phyloP scores from a whole-genome alignment of 2,329 filamentous ascomycete species.

The Aureobasidium sp. region DNA sequence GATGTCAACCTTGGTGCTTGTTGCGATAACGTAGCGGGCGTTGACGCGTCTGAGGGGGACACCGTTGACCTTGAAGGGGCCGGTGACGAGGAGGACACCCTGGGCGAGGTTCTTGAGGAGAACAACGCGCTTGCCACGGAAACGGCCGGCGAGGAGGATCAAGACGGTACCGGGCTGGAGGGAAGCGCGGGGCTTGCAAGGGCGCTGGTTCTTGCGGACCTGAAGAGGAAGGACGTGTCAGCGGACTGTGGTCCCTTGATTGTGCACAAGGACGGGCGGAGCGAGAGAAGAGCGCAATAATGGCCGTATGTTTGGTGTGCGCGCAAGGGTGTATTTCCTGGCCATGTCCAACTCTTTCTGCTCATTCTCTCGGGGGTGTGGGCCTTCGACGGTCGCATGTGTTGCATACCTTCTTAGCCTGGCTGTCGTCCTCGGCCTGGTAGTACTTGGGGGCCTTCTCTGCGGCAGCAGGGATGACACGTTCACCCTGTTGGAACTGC shows the following conservation, averaged over 20 bases:
- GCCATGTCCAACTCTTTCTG: background rate
- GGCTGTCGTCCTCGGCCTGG: slow-evolving; percentile 81
- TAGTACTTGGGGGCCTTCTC: slow-evolving; percentile 99
- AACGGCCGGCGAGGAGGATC: slow-evolving; percentile 97
- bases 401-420: slow-evolving; percentile 84
- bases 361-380: background rate
- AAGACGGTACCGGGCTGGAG: slow-evolving; percentile 93
- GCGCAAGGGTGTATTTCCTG: background rate
- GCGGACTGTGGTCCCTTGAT: background rate
- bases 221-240: slow-evolving; percentile 34
- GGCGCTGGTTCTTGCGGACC: slow-evolving; percentile 89
- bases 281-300: slow-evolving; percentile 1
- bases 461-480: slow-evolving; percentile 74
- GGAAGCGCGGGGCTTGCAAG: slow-evolving; percentile 76
- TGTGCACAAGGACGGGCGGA: background rate
- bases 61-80: slow-evolving; percentile 99
- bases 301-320: background rate
- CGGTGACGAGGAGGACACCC: slow-evolving; percentile 97
- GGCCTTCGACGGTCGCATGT: background rate
- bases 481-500: slow-evolving; percentile 96
- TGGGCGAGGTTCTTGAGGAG: slow-evolving; percentile 96
- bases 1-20: slow-evolving; percentile 76
- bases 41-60: slow-evolving; percentile 92
- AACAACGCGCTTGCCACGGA: slow-evolving; percentile 99
- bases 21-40: slow-evolving; percentile 88